Evolutionary conservation across 331 rosid species (phyloP), one percentile per base, ranked within the genome.

Genomic region (Dryas integrifolia): DNA sequence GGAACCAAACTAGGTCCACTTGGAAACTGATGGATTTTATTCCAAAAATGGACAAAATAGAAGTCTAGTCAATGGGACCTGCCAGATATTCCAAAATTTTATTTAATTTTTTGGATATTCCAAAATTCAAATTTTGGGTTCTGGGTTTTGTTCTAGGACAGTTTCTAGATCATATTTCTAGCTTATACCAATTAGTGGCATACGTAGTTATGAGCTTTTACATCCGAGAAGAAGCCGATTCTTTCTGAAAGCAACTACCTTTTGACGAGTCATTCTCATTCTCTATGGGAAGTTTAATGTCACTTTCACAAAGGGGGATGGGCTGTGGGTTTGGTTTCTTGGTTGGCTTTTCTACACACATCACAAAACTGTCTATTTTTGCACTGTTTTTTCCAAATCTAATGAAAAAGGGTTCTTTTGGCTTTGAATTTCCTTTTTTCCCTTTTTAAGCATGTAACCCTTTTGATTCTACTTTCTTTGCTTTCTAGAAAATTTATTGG

Each of bases 401-500:
- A 44, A 76, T 79, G 76, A 69, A 88, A 89, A 88, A 76, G 82
- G 82, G 68, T 57, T 75, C 62, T 76, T 77, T 93, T 85, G 86
- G 88, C 90, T 81, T 78, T 83, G 78, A 81, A 68, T 84, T 82
- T 82, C 65, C 40, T 46, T 35, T 76, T 65, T 85, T 35, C 82
- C 88, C 89, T 91, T 91, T 88, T 88, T 82, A 80, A 87, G 90
- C 92, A 83, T 86, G 91, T 67, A 88, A 74, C 83, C 85, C 80
- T 72, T 85, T 73, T 53, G 44, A 70, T 92, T 88, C 15, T 53
- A 41, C 86, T 73, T 79, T 76, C 81, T 61, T 73, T 56, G 67
- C 80, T 76, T 72, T 56, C 77, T 67, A 74, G 47, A 75, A 82
- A 59, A 61, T 75, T 83, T 84, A 70, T 76, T 73, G 74, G 63